Evolutionary conservation across 2,329 filamentous ascomycete genomes (phyloP), one percentile per base, ranked within the genome.

Genomic region (Chalaropsis thielavioides): DNA sequence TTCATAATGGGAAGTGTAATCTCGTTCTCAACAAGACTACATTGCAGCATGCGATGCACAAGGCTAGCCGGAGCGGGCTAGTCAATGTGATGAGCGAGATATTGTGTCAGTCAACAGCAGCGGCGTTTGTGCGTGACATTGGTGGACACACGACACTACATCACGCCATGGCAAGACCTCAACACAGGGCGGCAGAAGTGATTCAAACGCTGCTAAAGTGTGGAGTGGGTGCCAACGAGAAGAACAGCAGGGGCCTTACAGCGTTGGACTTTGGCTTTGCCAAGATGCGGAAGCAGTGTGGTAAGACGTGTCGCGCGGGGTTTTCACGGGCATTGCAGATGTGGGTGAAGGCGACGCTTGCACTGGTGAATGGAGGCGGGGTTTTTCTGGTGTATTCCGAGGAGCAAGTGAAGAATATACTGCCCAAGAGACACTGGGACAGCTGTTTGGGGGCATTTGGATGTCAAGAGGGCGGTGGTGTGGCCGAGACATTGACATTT

Each of bases 11-110:
- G 15, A 38, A 43, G 31, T 10, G 63, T 40, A 41, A 61, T 22
- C 27, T 60, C 3, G 22, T 64, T 5, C 41, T 67, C n/a, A 65
- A 67, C 54, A 38, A 61, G 44, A 10, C 44, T 0, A 61, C 63
- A 1, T 35, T 38, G 17, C 41, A 64, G 7, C 66, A 67, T 35
- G 63, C 61, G 15, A 43, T 64, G 13, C 66, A 67, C 43, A 67
- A 64, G 22, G 63, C 63, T 3, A 59, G 63, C 49, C 44, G 51
- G 10, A 44, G 51, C 35, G 43, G 22, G 3, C 41, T 64, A 2
- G 31, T 60, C 17, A 46, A 40, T 44, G 54, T 51, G 2, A 22
- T 64, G 11, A 10, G 43, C 15, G 22, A 10, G 15, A 60, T 64
- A 15, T 10, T 64, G 27, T 8, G 43, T n/a, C 19, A 35, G 22